phyloP scores from a whole-genome alignment of 768 basidiomycete species.

The Podaxis mareebaensis region DNA sequence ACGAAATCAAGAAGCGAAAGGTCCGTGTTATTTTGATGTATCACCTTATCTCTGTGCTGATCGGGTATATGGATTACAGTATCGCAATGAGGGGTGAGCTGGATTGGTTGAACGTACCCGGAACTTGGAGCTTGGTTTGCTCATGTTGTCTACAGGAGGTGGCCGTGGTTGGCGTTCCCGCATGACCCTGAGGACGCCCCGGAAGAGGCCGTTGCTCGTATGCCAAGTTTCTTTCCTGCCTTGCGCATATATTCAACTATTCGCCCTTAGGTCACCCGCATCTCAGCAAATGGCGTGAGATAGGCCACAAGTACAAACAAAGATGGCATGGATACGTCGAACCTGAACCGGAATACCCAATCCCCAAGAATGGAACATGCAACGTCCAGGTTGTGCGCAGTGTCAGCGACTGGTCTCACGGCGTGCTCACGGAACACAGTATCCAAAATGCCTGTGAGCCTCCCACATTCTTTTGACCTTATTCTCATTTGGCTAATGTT shows the following conservation, averaged over 20 bases:
- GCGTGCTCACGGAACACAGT: constrained; percentile 84
- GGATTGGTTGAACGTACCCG: not conserved
- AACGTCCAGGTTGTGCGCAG: constrained; percentile 82
- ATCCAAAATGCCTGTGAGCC: constrained; percentile 91
- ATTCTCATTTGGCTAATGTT: not conserved
- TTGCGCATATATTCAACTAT: not conserved
- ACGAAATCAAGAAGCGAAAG: constrained; percentile 83
- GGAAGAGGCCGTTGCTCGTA: constrained; percentile 65
- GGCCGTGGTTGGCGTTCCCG: constrained; percentile 76
- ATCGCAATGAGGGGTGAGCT: constrained; percentile 49
- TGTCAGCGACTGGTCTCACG: constrained; percentile 93
- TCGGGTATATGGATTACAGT: constrained; percentile 26
- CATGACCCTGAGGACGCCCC: constrained; percentile 64
- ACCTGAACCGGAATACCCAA: constrained; percentile 42
- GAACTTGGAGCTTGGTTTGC: not conserved
- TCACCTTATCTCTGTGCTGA: not conserved
- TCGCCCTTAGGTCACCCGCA: constrained; percentile 59
- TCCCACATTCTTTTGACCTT: constrained; percentile 1
- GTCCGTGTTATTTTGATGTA: constrained; percentile 32
- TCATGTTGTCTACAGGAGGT: constrained; percentile 24
- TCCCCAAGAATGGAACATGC: constrained; percentile 50
- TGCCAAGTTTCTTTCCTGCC: constrained; percentile 18
- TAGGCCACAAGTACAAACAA: constrained; percentile 63
- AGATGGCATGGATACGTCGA: constrained; percentile 55
- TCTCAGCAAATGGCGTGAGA: constrained; percentile 55